These are phyloP conservation scores for Linderina pennispora DNA, from an alignment of 192 early-diverging fungal species.

Conservation along the genomic window DNA sequence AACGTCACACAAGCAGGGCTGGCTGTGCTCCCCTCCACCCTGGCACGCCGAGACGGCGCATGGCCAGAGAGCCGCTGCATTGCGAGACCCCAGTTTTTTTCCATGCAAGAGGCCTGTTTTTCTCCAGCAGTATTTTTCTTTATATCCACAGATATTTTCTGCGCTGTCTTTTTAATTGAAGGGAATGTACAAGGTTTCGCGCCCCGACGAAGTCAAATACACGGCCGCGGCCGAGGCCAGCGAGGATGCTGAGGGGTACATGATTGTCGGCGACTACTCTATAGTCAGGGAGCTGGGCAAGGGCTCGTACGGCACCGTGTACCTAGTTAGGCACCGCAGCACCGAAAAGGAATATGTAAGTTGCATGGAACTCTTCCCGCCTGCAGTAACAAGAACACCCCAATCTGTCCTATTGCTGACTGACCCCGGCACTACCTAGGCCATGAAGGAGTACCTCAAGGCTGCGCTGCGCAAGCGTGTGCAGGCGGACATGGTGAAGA, in stretches of 20 bases:
- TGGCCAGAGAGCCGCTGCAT: too few relatives aligned
- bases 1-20: too few relatives aligned
- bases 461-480: constrained; percentile 69
- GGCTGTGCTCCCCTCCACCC: too few relatives aligned
- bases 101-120: neutral
- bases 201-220: constrained; percentile 35
- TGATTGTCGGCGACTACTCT: constrained; percentile 78
- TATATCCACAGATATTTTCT: neutral
- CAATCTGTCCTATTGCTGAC: neutral
- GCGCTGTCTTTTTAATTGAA: too few relatives aligned
- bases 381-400: too few relatives aligned
- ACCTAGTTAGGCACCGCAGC: constrained; percentile 57
- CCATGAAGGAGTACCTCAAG: constrained; percentile 94
- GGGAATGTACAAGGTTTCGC: constrained; percentile 38
- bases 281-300: constrained; percentile 72
- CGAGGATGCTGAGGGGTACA: constrained; percentile 65
- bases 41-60: too few relatives aligned
- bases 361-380: too few relatives aligned
- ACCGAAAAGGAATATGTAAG: constrained; percentile 54
- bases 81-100: neutral
- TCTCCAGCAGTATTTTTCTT: neutral
- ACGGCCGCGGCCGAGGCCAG: constrained; percentile 56
- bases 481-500: constrained; percentile 46
- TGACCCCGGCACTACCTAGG: constrained; percentile 35
- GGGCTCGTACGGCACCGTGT: constrained; percentile 88